These are phyloP conservation scores for Yamadazyma scolyti DNA, from an alignment of 805 yeast species.

Conservation along the genomic window DNA sequence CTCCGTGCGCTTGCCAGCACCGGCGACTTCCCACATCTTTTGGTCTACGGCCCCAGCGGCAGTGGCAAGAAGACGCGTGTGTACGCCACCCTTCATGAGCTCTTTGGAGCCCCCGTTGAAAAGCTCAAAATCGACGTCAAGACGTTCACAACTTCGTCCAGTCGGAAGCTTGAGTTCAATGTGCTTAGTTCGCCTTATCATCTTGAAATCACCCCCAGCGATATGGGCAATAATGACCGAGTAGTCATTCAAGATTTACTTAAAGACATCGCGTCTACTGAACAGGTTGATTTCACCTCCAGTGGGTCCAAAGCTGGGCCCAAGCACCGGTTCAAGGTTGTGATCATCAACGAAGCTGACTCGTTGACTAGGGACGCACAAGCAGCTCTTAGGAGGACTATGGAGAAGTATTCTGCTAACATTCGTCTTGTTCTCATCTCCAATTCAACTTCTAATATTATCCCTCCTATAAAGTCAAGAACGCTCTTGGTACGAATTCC, in stretches of 20 bases:
- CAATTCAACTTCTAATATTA: constrained; percentile 86
- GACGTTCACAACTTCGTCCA: constrained; percentile 69
- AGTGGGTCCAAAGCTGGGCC: constrained; percentile 36
- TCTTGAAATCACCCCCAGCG: constrained; percentile 93
- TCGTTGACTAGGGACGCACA: constrained; percentile 89
- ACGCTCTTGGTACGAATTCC: constrained; percentile 85
- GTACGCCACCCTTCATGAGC: constrained; percentile 68
- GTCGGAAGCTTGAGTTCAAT: constrained; percentile 82
- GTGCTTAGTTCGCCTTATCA: constrained; percentile 91
- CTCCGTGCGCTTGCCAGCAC: constrained; percentile 58
- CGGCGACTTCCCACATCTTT: constrained; percentile 89
- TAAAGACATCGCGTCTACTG: constrained; percentile 93
- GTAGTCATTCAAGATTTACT: constrained; percentile 91
- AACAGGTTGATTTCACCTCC: constrained; percentile 79
- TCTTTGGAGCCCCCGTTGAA: constrained; percentile 81
- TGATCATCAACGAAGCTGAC: constrained; percentile 89
- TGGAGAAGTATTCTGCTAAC: constrained; percentile 91
- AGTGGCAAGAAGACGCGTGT: constrained; percentile 96
- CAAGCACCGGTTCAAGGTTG: constrained; percentile 66
- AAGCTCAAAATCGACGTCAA: constrained; percentile 84
- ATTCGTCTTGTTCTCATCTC: constrained; percentile 81
- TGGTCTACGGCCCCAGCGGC: constrained; percentile 94
- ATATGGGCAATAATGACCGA: constrained; percentile 93
- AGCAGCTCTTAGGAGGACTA: constrained; percentile 91
- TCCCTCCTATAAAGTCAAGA: constrained; percentile 92